phyloP scores from a whole-genome alignment of 805 yeast genomes.

The Starmerella bombi region DNA sequence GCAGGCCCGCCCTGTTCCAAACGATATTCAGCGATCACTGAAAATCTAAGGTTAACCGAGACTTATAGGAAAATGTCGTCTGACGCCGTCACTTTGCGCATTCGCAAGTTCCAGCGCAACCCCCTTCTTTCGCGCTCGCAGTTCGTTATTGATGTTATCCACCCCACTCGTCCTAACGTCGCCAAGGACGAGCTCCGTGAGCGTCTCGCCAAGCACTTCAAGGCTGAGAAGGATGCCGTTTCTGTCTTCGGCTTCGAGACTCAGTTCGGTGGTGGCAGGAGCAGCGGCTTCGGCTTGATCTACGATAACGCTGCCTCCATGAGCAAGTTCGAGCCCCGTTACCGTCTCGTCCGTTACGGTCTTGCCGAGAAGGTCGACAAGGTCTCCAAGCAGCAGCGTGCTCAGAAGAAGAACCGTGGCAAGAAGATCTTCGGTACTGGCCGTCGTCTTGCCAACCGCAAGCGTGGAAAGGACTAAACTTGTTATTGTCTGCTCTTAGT shows the following conservation, averaged over 20 bases:
- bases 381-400: slow-evolving; percentile 99
- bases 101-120: slow-evolving; percentile 98
- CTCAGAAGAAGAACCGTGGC: slow-evolving; percentile 99
- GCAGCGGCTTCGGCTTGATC: slow-evolving; percentile 97
- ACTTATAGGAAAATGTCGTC: slow-evolving; percentile 35
- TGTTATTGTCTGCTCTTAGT: background rate
- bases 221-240: slow-evolving; percentile 83
- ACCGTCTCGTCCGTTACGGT: slow-evolving; percentile 99
- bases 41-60: slow-evolving; percentile 14
- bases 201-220: slow-evolving; percentile 76
- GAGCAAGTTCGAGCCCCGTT: slow-evolving; percentile 96
- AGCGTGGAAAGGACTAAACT: slow-evolving; percentile 21
- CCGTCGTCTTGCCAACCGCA: slow-evolving; percentile 70
- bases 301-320: slow-evolving; percentile 97
- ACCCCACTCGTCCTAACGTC: slow-evolving; percentile 98
- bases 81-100: slow-evolving; percentile 99
- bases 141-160: slow-evolving; percentile 97
- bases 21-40: slow-evolving; percentile 1
- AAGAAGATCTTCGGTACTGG: slow-evolving; percentile 99
- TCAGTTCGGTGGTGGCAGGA: slow-evolving; percentile 99
- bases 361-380: slow-evolving; percentile 91
- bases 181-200: slow-evolving; percentile 98
- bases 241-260: slow-evolving; percentile 99
- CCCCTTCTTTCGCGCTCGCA: slow-evolving; percentile 99
- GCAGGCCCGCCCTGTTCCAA: slow-evolving; percentile 5